Evolutionary conservation across 2,329 filamentous ascomycete species (phyloP).

Genomic region (Xylariaceae sp.): DNA sequence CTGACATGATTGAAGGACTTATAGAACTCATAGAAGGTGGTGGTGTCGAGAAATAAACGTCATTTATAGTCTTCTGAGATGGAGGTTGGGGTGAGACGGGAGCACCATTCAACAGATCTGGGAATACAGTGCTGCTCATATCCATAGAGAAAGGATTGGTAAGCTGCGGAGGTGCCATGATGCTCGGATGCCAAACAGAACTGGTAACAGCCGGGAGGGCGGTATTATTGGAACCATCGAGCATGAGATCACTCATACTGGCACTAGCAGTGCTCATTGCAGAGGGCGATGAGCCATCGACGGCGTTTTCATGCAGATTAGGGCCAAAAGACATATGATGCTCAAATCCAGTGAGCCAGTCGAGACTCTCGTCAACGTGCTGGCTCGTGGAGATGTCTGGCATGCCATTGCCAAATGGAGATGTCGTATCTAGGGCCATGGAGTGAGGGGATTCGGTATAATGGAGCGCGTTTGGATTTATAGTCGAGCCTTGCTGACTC

Average conservation of each 20-base stretch:
- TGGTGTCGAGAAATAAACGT: slow-evolving; percentile 74
- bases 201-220: slow-evolving; percentile 47
- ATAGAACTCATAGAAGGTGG: slow-evolving; percentile 68
- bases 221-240: slow-evolving; percentile 70
- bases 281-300: slow-evolving; percentile 92
- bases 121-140: slow-evolving; percentile 66
- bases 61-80: slow-evolving; percentile 63
- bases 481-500: slow-evolving; percentile 57
- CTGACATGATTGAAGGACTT: slow-evolving; percentile 66
- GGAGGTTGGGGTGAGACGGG: slow-evolving; percentile 74
- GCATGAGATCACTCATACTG: slow-evolving; percentile 86
- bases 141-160: slow-evolving; percentile 70
- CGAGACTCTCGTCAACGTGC: slow-evolving; percentile 70
- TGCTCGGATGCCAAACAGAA: slow-evolving; percentile 63
- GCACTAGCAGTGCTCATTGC: slow-evolving; percentile 94
- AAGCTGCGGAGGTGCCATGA: slow-evolving; percentile 65
- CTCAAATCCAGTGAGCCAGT: slow-evolving; percentile 78
- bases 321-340: slow-evolving; percentile 63
- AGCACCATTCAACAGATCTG: slow-evolving; percentile 66
- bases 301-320: slow-evolving; percentile 67
- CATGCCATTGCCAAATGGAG: slow-evolving; percentile 54
- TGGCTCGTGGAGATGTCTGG: slow-evolving; percentile 54
- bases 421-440: slow-evolving; percentile 56
- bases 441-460: slow-evolving; percentile 73
- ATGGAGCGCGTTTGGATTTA: slow-evolving; percentile 72